These are phyloP conservation scores for Talaromyces thailandensis DNA, from an alignment of 495 filamentous ascomycete species.

Conservation along the genomic window DNA sequence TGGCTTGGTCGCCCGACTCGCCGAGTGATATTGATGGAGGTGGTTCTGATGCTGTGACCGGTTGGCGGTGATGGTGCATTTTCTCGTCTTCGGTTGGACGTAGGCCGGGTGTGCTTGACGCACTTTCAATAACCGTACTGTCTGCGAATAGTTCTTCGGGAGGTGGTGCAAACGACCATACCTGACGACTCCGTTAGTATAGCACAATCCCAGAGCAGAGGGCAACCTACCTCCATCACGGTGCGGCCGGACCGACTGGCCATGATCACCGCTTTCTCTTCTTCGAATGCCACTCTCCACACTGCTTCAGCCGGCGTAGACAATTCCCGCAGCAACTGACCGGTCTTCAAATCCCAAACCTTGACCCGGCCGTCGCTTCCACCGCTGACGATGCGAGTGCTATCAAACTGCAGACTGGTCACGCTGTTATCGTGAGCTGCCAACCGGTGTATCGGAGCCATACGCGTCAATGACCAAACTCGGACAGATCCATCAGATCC, in stretches of 20 bases:
- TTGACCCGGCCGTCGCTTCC: conserved; percentile 95
- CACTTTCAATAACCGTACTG: conserved; percentile 21
- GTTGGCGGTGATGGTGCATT: conserved; percentile 7
- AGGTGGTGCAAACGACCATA: conserved; percentile 86
- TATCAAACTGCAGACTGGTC: conserved; percentile 93
- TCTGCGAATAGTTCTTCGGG: conserved; percentile 43
- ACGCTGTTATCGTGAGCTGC: conserved; percentile 99
- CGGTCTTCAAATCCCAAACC: conserved; percentile 91
- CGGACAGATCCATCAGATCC: conserved; percentile 92
- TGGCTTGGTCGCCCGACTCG: conserved; percentile 27
- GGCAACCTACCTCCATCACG: conserved; percentile 78
- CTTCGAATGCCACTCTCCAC: conserved; percentile 96
- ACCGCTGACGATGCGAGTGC: conserved; percentile 85
- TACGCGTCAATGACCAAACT: conserved; percentile 86
- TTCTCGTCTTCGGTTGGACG: conserved; percentile 10
- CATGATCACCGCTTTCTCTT: conserved; percentile 96
- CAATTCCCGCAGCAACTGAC: conserved; percentile 82
- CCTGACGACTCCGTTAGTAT: conserved; percentile 39
- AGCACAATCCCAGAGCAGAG: background rate
- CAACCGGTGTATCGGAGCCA: conserved; percentile 82
- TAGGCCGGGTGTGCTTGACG: conserved; percentile 29
- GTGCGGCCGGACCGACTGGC: conserved; percentile 73
- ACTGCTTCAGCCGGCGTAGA: conserved; percentile 86
- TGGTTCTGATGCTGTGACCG: conserved; percentile 21
- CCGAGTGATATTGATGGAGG: conserved; percentile 19